Base-by-base conservation (phyloP, 768 basidiomycete genomes). In the Phlebiopsis gigantea region DNA sequence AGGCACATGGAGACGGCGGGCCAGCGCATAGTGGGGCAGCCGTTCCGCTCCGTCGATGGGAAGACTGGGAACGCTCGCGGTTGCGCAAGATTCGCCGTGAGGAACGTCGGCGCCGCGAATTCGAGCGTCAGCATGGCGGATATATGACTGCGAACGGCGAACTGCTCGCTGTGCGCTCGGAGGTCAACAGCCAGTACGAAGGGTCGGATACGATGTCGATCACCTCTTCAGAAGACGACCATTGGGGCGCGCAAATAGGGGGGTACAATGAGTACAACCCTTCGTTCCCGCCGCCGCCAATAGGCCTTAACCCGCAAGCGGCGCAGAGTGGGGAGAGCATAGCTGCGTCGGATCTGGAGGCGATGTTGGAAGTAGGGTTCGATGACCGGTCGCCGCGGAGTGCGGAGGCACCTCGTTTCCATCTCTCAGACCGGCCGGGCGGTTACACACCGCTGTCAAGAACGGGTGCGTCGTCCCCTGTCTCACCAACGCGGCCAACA, bases 21-120 rank as follows among this genome's bases (percentile, higher is more conserved):
- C 80, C 78, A 17, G 79, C 78, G 24, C 72, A 73, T 5, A 68
- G 75, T 46, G 77, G 76, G 52, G 82, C 80, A 5, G 82, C 81
- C 0, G 83, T 98, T n/a, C 93, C 97, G 0, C 73, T 98, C 68
- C 84, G 96, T n/a, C 81, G 96, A 49, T 99, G 97, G 97, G 97
- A 98, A 72, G 96, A 99, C 64, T 99, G 96, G 97, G 97, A 99
- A 67, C 84, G 94, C 22, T 96, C 93, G 24, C 81, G 97, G 44
- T 77, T 98, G 46, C 87, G 96, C 50, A 98, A 98, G 73, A 60
- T 96, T 29, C 84, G 82, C 59, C 85, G 97, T 1, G 95, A 97
- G 65, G 91, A 93, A 63, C 79, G 87, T 62, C 77, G 93, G 56
- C 75, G 87, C 57, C 78, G 77, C 65, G 93, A 98, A 6, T 80